Evolutionary conservation across 2,329 filamentous ascomycete genomes (phyloP).

Genomic region (Fusarium mundagurra): DNA sequence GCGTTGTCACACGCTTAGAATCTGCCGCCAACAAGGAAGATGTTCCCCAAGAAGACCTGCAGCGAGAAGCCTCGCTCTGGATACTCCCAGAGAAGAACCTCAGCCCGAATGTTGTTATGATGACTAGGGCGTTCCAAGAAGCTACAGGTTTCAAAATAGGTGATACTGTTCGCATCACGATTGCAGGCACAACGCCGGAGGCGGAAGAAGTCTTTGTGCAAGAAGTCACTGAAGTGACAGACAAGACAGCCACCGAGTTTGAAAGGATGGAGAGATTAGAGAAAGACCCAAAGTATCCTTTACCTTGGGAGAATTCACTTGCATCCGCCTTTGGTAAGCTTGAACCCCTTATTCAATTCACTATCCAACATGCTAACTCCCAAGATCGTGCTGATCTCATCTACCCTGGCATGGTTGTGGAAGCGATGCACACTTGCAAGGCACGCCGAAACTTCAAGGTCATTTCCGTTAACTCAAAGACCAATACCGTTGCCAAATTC

Average conservation of each 20-base stretch:
- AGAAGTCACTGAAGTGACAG: slow-evolving; percentile 58
- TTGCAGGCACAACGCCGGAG: slow-evolving; percentile 64
- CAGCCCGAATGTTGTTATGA: slow-evolving; percentile 73
- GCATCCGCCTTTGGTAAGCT: slow-evolving; percentile 47
- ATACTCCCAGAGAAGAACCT: slow-evolving; percentile 67
- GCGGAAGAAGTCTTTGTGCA: slow-evolving; percentile 68
- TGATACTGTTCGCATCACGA: slow-evolving; percentile 69
- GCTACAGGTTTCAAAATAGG: slow-evolving; percentile 77
- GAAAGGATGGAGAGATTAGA: slow-evolving; percentile 35
- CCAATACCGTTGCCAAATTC: slow-evolving; percentile 57
- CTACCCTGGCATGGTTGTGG: slow-evolving; percentile 75
- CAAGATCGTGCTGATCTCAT: slow-evolving; percentile 74
- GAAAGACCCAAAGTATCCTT: slow-evolving; percentile 42
- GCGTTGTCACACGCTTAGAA: slow-evolving; percentile 51
- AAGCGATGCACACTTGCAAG: slow-evolving; percentile 58
- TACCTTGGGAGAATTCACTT: slow-evolving; percentile 51
- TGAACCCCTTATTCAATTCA: too few species aligned
- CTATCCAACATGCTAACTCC: neutral
- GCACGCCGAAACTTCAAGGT: slow-evolving; percentile 61
- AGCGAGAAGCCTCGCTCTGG: slow-evolving; percentile 61
- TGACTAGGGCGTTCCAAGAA: slow-evolving; percentile 78
- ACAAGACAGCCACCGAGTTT: slow-evolving; percentile 14
- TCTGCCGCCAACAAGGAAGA: slow-evolving; percentile 7
- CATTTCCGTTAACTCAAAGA: slow-evolving; percentile 63
- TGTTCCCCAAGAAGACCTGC: slow-evolving; percentile 22